phyloP scores from a whole-genome alignment of 202 grass and related monocot genomes.

The Bolboschoenoplectus hybrid region DNA sequence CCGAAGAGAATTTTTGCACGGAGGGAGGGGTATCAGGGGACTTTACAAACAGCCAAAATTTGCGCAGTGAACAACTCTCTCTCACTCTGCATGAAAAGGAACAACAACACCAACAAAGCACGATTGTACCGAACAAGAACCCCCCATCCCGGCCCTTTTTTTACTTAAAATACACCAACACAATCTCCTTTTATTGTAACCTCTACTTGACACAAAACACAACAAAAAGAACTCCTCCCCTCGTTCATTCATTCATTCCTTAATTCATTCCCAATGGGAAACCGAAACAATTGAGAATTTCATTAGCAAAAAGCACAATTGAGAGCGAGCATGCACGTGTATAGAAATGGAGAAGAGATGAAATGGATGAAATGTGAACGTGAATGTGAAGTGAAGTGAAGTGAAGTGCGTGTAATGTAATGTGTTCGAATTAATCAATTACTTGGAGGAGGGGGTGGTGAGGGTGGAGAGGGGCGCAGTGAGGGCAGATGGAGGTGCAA shows the following conservation, averaged over 20 bases:
- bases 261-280: background rate
- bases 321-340: background rate
- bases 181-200: background rate
- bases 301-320: too few relatives aligned
- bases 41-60: conserved; percentile 32
- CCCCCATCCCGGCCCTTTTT: background rate
- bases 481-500: conserved; percentile 88
- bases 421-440: background rate
- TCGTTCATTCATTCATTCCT: too few relatives aligned
- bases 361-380: background rate
- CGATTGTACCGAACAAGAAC: conserved; percentile 4
- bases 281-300: background rate
- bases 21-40: background rate
- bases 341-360: background rate
- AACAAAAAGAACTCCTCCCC: background rate
- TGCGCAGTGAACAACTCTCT: background rate
- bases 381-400: background rate
- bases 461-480: conserved; percentile 72
- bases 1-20: conserved; percentile 7
- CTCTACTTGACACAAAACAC: background rate
- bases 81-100: conserved; percentile 27
- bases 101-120: background rate
- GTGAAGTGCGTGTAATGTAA: background rate
- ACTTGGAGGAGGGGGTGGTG: conserved; percentile 84
- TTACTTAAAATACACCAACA: conserved; percentile 35